A percentile compares a stretch with the other conserved stretches of the same genome.
phyloP scores from a whole-genome alignment of 2,329 filamentous ascomycete genomes.

The Boeremia lycopersici region DNA sequence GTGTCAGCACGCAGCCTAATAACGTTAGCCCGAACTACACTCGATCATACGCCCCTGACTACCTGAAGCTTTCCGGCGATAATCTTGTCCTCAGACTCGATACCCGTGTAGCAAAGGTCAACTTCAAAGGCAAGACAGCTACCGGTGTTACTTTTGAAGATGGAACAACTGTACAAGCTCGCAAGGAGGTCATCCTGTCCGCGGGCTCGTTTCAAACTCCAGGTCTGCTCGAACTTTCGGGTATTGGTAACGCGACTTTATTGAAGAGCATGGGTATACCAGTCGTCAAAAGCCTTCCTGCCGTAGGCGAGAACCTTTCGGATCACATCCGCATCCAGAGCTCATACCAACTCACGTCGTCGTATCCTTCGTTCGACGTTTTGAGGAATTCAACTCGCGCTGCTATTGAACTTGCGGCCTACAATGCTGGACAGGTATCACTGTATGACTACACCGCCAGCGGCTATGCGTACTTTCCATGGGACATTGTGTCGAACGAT shows the following conservation, averaged over 20 bases:
- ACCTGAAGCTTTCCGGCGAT: conserved; percentile 49
- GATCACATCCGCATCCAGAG: conserved; percentile 41
- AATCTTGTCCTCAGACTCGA: conserved; percentile 53
- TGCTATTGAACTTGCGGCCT: conserved; percentile 50
- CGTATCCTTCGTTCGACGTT: conserved; percentile 32
- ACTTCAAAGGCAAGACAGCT: conserved; percentile 38
- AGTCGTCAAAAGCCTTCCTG: conserved; percentile 25
- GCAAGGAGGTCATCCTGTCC: conserved; percentile 36
- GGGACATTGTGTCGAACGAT: conserved; percentile 47
- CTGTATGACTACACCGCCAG: conserved; percentile 51
- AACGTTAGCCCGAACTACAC: conserved; percentile 56
- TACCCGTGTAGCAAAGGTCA: conserved; percentile 49
- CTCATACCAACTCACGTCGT: conserved; percentile 31
- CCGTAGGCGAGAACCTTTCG: conserved; percentile 40
- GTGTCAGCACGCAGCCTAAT: conserved; percentile 58
- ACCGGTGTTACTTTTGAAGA: conserved; percentile 43
- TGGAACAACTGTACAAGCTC: conserved; percentile 38
- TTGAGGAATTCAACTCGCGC: conserved; percentile 38
- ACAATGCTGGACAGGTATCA: conserved; percentile 39
- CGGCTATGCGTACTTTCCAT: conserved; percentile 52
- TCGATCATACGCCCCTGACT: conserved; percentile 57
- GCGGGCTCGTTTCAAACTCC: conserved; percentile 36
- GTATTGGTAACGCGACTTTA: conserved; percentile 26
- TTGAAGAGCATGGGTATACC: conserved; percentile 26
- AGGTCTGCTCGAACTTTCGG: conserved; percentile 35